These are phyloP conservation scores for Mollisiaceae sp. DNA, from an alignment of 2,329 filamentous ascomycete genomes.

Conservation along the genomic window DNA sequence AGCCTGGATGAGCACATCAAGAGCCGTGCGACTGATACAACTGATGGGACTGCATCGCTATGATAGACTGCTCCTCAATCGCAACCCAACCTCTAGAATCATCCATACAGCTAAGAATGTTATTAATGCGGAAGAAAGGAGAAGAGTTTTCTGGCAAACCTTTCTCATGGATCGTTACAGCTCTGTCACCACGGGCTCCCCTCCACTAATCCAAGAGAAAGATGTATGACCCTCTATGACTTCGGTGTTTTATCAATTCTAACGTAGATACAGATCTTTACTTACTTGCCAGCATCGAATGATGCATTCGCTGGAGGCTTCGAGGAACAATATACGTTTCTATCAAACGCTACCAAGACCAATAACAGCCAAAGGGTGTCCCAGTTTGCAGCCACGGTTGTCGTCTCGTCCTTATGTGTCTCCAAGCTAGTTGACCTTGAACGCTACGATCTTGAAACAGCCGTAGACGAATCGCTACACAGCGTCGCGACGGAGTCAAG, in stretches of 20 bases:
- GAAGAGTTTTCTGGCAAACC: slow-evolving; percentile 89
- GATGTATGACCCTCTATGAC: slow-evolving; percentile 63
- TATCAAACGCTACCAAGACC: slow-evolving; percentile 13
- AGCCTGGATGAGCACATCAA: slow-evolving; percentile 87
- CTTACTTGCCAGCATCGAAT: slow-evolving; percentile 19
- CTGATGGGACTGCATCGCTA: slow-evolving; percentile 91
- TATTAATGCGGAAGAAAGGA: slow-evolving; percentile 86
- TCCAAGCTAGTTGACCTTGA: slow-evolving; percentile 9
- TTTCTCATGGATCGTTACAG: slow-evolving; percentile 89
- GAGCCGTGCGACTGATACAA: slow-evolving; percentile 74
- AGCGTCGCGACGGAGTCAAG: neutral
- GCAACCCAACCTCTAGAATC: slow-evolving; percentile 63
- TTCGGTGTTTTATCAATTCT: neutral
- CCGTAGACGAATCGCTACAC: neutral
- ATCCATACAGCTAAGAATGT: slow-evolving; percentile 83
- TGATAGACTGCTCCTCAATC: slow-evolving; percentile 79
- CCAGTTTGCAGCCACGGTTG: slow-evolving; percentile 14
- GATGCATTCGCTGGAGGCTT: slow-evolving; percentile 12
- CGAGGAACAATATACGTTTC: slow-evolving; percentile 15
- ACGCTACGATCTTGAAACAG: neutral
- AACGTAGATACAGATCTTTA: slow-evolving; percentile 10
- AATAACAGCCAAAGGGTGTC: slow-evolving; percentile 13
- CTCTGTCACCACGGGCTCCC: slow-evolving; percentile 94
- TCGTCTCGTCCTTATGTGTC: slow-evolving; percentile 10
- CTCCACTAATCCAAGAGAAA: slow-evolving; percentile 85